Evolutionary conservation across 441 rosid species (phyloP), one percentile per base, ranked within the genome.

Genomic region (Caryocar brasiliense): DNA sequence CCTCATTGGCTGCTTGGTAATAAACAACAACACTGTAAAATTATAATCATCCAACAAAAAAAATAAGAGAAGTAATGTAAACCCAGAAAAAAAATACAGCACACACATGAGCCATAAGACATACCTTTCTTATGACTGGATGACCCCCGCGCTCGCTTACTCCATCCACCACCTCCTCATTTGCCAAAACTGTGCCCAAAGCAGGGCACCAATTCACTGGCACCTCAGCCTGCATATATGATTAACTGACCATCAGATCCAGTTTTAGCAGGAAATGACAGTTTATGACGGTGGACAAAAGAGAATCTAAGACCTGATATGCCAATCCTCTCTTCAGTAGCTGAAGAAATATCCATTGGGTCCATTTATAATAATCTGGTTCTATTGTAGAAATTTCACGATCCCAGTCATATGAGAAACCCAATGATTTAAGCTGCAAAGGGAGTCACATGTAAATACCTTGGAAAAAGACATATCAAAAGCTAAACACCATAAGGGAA

Each of bases 161-260:
- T 56, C 98, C 98, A 70, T 91, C 96, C 49, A 87, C 76, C 54
- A 91, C 98, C 71, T 87, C 98, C 71, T 87, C 98, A 79, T 91
- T 91, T 38, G 98, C 98, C 78, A 91, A 72, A 62, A 91, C 98
- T 7, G 98, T 91, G 28, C 98, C 95, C 69, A 87, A 96, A 56
- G 94, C 98, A 40, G 98, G 98, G 55, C 98, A 91, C 98, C 96
- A 91, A 56, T 87, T 91, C 51, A 91, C 96, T 1, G 96, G 95
- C 45, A 87, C 96, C 77, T 87, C 98, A 58, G 98, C 96, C 98
- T 90, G 62, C 71, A 48, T 44, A 33, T 23, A 54, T 26, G 65
- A 48, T 28, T 28, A 45, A 14, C 19, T 24, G 34, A 56, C 48
- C 66, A 52, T 61, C 53, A 67, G 59, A 35, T 13, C 36, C 36